These are phyloP conservation scores for Conticribra weissflogii DNA, from an alignment of 108 stramenopile species.

Conservation along the genomic window DNA sequence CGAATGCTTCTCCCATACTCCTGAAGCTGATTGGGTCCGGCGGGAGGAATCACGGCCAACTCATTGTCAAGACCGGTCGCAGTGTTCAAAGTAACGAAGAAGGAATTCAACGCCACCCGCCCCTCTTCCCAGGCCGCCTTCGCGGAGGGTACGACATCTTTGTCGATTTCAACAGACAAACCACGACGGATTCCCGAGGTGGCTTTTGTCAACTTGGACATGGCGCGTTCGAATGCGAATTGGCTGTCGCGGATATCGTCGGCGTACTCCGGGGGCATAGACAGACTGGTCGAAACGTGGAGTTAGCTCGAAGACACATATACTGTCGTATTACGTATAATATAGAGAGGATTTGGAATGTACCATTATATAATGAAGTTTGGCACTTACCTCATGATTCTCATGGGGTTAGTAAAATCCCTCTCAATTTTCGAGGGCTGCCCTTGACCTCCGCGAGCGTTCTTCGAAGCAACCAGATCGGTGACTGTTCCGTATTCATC, in stretches of 20 bases:
- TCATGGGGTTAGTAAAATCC: constrained; percentile 83
- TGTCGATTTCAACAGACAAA: constrained; percentile 78
- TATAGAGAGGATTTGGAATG: too few relatives aligned
- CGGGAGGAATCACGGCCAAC: constrained; percentile 61
- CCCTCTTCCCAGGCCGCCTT: constrained; percentile 84
- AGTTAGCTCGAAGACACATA: too few relatives aligned
- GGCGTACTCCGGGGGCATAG: constrained; percentile 80
- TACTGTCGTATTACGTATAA: too few relatives aligned
- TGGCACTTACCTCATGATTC: too few relatives aligned
- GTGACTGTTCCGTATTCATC: constrained; percentile 73
- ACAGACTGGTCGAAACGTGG: too few relatives aligned
- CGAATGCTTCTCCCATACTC: constrained; percentile 74
- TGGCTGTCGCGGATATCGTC: constrained; percentile 83
- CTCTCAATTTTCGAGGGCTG: constrained; percentile 76
- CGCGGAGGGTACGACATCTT: constrained; percentile 45
- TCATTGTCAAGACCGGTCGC: constrained; percentile 70
- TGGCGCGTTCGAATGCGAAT: constrained; percentile 78
- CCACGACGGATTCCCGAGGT: constrained; percentile 70
- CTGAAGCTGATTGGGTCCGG: constrained; percentile 71
- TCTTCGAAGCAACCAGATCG: constrained; percentile 62
- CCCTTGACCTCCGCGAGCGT: constrained; percentile 65
- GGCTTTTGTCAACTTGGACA: constrained; percentile 65
- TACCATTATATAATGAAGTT: too few relatives aligned
- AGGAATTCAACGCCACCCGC: constrained; percentile 75
- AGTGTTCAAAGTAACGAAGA: constrained; percentile 66